phyloP scores from a whole-genome alignment of 495 filamentous ascomycete genomes.

The Halenospora varia region DNA sequence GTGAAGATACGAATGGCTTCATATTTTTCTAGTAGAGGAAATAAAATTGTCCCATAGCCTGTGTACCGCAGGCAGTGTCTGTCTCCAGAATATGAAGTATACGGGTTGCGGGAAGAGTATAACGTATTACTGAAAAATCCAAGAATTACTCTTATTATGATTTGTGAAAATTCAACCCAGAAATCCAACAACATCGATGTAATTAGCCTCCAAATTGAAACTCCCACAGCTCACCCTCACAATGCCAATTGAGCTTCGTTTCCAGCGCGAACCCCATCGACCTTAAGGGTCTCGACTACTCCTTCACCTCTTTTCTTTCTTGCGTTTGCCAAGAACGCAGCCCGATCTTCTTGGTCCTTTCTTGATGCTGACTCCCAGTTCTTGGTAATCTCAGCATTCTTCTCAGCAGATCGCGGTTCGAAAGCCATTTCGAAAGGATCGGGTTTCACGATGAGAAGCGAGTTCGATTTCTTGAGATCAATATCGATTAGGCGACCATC shows the following conservation, averaged over 20 bases:
- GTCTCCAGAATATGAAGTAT: no score
- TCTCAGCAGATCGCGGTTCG: background rate
- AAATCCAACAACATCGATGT: no score
- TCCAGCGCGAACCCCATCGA: background rate
- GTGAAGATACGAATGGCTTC: no score
- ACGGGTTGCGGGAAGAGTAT: no score
- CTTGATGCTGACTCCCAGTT: background rate
- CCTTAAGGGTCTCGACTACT: background rate
- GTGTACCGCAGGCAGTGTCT: no score
- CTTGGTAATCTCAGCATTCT: background rate
- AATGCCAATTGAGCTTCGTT: background rate
- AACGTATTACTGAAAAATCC: no score
- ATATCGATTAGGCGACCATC: background rate
- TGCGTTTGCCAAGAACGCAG: background rate
- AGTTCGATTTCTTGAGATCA: conserved; percentile 11
- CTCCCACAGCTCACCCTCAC: background rate
- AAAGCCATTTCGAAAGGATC: background rate
- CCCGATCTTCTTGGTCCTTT: background rate
- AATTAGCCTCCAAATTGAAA: background rate
- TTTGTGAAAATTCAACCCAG: no score
- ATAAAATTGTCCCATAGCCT: no score
- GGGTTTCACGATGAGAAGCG: background rate
- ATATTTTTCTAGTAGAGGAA: no score
- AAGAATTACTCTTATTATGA: no score
- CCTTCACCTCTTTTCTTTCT: background rate